phyloP scores from a whole-genome alignment of 257 asterid species.

The Penstemon davidsonii region DNA sequence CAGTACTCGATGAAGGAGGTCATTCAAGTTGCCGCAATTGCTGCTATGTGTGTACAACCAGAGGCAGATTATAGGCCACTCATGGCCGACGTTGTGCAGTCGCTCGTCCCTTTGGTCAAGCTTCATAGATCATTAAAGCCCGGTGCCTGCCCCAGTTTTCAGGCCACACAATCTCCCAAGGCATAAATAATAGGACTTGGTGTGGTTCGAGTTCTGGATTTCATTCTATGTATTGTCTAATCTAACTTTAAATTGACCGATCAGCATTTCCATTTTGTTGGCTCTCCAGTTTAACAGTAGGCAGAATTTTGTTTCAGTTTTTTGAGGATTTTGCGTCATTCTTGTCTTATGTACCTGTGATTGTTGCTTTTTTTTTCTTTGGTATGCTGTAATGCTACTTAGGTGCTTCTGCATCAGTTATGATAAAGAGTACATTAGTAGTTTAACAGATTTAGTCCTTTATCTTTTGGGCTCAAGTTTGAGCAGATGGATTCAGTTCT shows the following conservation, averaged over 20 bases:
- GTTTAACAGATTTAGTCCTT: too few species aligned
- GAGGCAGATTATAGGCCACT: slow-evolving; percentile 94
- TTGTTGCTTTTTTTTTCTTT: too few species aligned
- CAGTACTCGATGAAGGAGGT: slow-evolving; percentile 85
- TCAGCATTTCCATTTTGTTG: not conserved
- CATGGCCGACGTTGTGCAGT: slow-evolving; percentile 91
- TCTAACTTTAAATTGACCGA: not conserved
- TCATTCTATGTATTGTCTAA: slow-evolving; percentile 8
- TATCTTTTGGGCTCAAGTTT: too few species aligned
- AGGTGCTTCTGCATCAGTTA: too few species aligned
- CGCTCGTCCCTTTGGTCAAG: slow-evolving; percentile 80
- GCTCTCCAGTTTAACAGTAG: too few species aligned
- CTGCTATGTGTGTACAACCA: slow-evolving; percentile 89
- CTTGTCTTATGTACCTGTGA: too few species aligned
- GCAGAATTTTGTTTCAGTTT: too few species aligned
- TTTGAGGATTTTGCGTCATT: too few species aligned
- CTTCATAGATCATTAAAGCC: slow-evolving; percentile 43
- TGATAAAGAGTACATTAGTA: too few species aligned
- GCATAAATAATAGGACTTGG: slow-evolving; percentile 20
- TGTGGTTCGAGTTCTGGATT: not conserved
- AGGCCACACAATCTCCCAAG: slow-evolving; percentile 48
- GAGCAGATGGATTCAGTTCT: too few species aligned
- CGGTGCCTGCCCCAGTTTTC: slow-evolving; percentile 41
- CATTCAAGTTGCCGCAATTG: slow-evolving; percentile 87
- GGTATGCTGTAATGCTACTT: too few species aligned